phyloP scores from a whole-genome alignment of 208 protist species.

The Wallacemonas collosoma region DNA sequence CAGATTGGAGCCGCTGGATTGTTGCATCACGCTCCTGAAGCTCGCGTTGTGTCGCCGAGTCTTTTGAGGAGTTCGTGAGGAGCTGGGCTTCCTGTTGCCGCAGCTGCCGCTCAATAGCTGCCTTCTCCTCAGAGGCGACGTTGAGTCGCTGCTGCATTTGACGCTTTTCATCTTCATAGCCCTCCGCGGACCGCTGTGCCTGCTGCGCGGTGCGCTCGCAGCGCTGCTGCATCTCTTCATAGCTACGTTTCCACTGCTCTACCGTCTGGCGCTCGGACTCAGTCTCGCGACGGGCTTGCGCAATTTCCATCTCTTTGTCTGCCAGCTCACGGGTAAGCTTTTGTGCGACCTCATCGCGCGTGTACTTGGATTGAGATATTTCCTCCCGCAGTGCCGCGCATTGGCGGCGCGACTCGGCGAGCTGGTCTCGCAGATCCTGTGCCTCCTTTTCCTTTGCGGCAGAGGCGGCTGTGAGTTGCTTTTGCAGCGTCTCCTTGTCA shows the following conservation, averaged over 20 bases:
- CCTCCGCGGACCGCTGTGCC: constrained; percentile 41
- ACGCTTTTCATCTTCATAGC: constrained; percentile 58
- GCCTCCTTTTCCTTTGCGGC: constrained; percentile 57
- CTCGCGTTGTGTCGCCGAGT: constrained; percentile 32
- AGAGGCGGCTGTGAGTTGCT: constrained; percentile 34
- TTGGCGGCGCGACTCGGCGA: constrained; percentile 42
- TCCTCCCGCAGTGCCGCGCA: constrained; percentile 50
- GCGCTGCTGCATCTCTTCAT: constrained; percentile 51
- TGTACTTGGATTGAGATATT: constrained; percentile 28
- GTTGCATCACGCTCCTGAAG: constrained; percentile 44
- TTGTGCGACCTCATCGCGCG: constrained; percentile 41
- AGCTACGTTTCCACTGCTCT: constrained; percentile 56
- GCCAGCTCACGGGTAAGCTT: constrained; percentile 36
- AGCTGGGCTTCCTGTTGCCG: constrained; percentile 39
- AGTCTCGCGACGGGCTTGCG: constrained; percentile 43
- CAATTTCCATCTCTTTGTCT: constrained; percentile 54
- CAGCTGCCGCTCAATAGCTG: constrained; percentile 33
- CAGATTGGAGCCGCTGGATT: constrained; percentile 44
- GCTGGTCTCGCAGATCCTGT: constrained; percentile 41
- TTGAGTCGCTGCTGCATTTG: constrained; percentile 33
- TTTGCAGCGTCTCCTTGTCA: constrained; percentile 45
- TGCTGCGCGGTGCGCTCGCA: constrained; percentile 29
- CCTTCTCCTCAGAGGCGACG: constrained; percentile 42
- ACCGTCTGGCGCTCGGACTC: constrained; percentile 42
- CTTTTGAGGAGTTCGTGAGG: constrained; percentile 26